These are phyloP conservation scores for Podaxis mareebaensis DNA, from an alignment of 768 basidiomycete species.

Conservation along the genomic window DNA sequence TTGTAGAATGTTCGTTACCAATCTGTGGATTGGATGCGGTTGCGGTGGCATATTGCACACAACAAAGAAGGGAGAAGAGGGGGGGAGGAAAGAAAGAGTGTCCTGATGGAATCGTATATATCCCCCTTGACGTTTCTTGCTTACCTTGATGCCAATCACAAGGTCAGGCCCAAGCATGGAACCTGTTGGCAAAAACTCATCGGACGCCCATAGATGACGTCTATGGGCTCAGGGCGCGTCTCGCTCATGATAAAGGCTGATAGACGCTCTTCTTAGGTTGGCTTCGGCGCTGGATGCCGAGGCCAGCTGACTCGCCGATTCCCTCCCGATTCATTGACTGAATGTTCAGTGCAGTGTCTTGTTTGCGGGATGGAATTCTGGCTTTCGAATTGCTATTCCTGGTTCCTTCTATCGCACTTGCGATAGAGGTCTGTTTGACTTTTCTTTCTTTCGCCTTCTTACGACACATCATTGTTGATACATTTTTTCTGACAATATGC, in stretches of 20 bases:
- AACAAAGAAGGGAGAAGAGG: not conserved
- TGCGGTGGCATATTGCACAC: too few species aligned
- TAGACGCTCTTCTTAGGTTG: too few species aligned
- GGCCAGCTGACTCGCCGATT: too few species aligned
- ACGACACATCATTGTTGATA: not conserved
- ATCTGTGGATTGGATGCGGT: too few species aligned
- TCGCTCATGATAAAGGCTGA: not conserved
- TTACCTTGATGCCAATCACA: not conserved
- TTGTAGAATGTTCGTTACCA: too few species aligned
- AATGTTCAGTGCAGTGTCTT: too few species aligned
- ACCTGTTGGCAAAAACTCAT: not conserved
- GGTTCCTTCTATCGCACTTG: not conserved
- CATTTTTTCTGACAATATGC: slow-evolving; percentile 1
- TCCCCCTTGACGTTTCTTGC: not conserved
- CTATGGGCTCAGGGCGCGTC: not conserved
- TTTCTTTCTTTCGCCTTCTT: not conserved
- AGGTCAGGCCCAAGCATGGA: not conserved
- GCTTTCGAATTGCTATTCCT: not conserved
- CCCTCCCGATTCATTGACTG: too few species aligned
- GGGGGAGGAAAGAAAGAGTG: not conserved
- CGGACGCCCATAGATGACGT: not conserved
- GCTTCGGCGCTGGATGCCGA: too few species aligned
- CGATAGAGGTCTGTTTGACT: not conserved
- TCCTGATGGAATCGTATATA: not conserved
- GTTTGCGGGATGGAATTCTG: not conserved